Percentiles rank a stretch among this genome's conserved stretches.
Evolutionary conservation across 345 rosid species (phyloP).

Genomic region (Cardamine resedifolia): DNA sequence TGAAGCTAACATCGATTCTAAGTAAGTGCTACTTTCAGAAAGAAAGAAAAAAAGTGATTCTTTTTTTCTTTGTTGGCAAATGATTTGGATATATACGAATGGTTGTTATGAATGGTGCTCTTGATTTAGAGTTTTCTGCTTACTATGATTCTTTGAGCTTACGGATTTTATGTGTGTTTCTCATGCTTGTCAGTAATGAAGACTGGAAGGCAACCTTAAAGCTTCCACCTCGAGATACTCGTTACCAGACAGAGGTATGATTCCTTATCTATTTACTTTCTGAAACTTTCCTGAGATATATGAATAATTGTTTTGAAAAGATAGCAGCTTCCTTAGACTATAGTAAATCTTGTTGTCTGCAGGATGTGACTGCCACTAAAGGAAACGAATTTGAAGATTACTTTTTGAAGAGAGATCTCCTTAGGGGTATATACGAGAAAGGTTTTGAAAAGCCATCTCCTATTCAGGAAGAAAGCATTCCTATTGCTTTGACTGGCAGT

Average conservation of each 20-base stretch:
- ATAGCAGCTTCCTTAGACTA: constrained; percentile 4
- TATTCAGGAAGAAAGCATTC: constrained; percentile 99
- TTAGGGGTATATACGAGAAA: constrained; percentile 93
- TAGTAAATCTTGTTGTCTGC: constrained; percentile 29
- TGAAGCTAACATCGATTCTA: constrained; percentile 68
- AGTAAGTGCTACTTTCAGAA: constrained; percentile 38
- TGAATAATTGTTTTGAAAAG: constrained; percentile 32
- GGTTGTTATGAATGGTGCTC: too few species aligned
- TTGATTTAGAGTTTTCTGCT: too few species aligned
- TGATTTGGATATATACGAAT: background rate
- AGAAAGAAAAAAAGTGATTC: too few species aligned
- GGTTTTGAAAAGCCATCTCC: constrained; percentile 99
- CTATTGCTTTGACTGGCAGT: constrained; percentile 95
- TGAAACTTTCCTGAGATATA: background rate
- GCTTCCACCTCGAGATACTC: constrained; percentile 73
- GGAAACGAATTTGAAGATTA: constrained; percentile 98
- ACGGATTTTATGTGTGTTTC: background rate
- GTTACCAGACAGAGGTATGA: constrained; percentile 83
- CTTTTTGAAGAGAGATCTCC: constrained; percentile 87
- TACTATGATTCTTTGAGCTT: background rate
- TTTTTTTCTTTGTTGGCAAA: background rate
- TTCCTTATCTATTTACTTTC: background rate
- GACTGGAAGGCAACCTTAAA: constrained; percentile 90
- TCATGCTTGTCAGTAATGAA: constrained; percentile 51
- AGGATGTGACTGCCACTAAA: constrained; percentile 97